Percentiles rank a stretch among this genome's conserved stretches.
Evolutionary conservation across 176 grass and related monocot species (phyloP).

Genomic region (Zoysia japonica): DNA sequence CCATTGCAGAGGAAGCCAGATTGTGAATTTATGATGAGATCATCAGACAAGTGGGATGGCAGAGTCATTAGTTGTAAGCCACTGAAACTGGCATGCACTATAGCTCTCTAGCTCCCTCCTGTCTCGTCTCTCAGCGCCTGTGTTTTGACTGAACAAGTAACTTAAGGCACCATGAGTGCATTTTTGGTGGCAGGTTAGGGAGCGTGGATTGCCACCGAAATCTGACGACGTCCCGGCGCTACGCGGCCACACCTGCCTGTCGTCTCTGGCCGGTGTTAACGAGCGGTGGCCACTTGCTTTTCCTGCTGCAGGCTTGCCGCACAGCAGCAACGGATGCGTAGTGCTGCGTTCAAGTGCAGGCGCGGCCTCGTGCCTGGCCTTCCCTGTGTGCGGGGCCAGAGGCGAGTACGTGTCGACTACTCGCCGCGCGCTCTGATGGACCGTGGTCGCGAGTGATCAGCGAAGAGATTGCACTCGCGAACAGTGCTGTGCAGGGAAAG

Average conservation of each 20-base stretch:
- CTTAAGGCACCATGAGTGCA: conserved; percentile 13
- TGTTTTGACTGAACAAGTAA: conserved; percentile 54
- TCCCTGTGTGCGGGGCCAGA: conserved; percentile 31
- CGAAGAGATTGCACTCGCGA: conserved; percentile 28
- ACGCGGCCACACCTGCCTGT: conserved; percentile 22
- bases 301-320: no score
- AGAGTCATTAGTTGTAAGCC: conserved; percentile 18
- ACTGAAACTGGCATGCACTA: background rate
- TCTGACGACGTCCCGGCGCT: conserved; percentile 5
- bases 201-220: background rate
- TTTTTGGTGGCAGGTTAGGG: conserved; percentile 25
- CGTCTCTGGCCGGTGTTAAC: conserved; percentile 24
- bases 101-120: background rate
- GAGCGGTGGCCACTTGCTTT: conserved; percentile 14
- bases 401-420: conserved; percentile 33
- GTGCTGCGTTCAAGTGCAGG: conserved; percentile 33
- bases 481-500: conserved; percentile 48
- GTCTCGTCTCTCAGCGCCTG: background rate
- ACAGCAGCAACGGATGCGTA: no score
- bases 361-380: conserved; percentile 16
- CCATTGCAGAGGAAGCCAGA: conserved; percentile 9
- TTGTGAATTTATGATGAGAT: background rate
- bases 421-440: conserved; percentile 1
- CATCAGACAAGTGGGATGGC: background rate
- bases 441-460: background rate